Base-by-base conservation (phyloP, 441 rosid genomes). In the Arabidopsis hybrid region DNA sequence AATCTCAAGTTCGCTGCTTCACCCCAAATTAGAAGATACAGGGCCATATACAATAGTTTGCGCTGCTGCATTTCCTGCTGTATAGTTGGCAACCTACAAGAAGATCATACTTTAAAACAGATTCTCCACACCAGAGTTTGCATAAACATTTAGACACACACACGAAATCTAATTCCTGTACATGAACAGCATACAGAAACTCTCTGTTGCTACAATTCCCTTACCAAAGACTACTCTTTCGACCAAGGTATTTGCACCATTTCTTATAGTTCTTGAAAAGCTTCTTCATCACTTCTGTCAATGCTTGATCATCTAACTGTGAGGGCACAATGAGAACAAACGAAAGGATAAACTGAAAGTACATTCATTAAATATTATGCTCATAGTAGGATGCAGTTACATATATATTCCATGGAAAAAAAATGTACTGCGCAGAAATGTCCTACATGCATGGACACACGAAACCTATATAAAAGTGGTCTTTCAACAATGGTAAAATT, bases 31-130 rank as follows among this genome's bases (percentile, higher is more conserved):
- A 96, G 84, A 78, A 96, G 98, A 87, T 91, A 93, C 31, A 96
- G 80, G 58, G 93, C 98, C 98, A 96, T 93, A 83, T 96, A 96
- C 7, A 96, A 80, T 80, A 96, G 83, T 67, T 93, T 96, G 32
- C 99, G 89, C 72, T 96, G 99, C 77, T 96, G 99, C 85, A 96
- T 95, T 79, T 96, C 99, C 81, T 96, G 99, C 39, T 96, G 99
- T 77, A 93, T 96, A 18, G 97, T 93, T 14, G 99, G 99, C 78
- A 96, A 82, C 99, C 99, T 96, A 81, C 81, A 83, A 74, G 47
- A 55, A 60, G 16, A 78, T 18, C 50, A 61, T 31, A 72, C 65
- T 46, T 21, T 50, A 16, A 36, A 72, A 17, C 40, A 65, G 50
- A 63, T 57, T 26, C 67, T 49, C 12, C 2, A 46, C 34, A 71